phyloP scores from a whole-genome alignment of 2,329 filamentous ascomycete genomes.

The Dissoconium aciculare region DNA sequence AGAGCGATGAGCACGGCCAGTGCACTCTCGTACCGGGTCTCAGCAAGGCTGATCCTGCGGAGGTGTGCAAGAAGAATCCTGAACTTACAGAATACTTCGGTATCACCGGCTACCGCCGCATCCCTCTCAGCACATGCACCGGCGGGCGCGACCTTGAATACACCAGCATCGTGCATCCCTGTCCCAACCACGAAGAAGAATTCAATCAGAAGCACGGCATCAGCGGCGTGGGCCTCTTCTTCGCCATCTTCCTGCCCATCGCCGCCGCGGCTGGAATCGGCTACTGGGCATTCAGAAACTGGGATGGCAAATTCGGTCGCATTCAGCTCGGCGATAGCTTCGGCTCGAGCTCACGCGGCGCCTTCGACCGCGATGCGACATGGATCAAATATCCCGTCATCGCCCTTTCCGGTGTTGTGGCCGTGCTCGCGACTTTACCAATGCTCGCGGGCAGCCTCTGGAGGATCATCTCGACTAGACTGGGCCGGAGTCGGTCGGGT shows the following conservation, averaged over 20 bases:
- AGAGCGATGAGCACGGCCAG: slow-evolving; percentile 59
- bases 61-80: slow-evolving; percentile 47
- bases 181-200: slow-evolving; percentile 67
- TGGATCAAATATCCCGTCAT: slow-evolving; percentile 63
- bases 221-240: slow-evolving; percentile 63
- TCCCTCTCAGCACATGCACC: slow-evolving; percentile 75
- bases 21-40: slow-evolving; percentile 66
- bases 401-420: slow-evolving; percentile 39
- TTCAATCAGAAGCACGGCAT: slow-evolving; percentile 58
- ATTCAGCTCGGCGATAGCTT: slow-evolving; percentile 62
- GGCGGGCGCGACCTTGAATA: slow-evolving; percentile 65
- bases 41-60: slow-evolving; percentile 44
- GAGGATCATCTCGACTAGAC: slow-evolving; percentile 41
- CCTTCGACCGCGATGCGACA: slow-evolving; percentile 55
- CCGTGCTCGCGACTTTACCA: slow-evolving; percentile 41
- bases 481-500: slow-evolving; percentile 36
- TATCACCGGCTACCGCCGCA: slow-evolving; percentile 73
- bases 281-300: slow-evolving; percentile 73
- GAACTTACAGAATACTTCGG: slow-evolving; percentile 65
- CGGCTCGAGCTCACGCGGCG: slow-evolving; percentile 19
- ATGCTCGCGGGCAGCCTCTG: slow-evolving; percentile 59
- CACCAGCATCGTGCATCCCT: slow-evolving; percentile 45
- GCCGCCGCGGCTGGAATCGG: slow-evolving; percentile 55
- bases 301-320: slow-evolving; percentile 80
- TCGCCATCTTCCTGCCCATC: slow-evolving; percentile 67